Evolutionary conservation across 2,329 filamentous ascomycete species (phyloP), one percentile per base, ranked within the genome.

Genomic region (Aspergillus fischeri): DNA sequence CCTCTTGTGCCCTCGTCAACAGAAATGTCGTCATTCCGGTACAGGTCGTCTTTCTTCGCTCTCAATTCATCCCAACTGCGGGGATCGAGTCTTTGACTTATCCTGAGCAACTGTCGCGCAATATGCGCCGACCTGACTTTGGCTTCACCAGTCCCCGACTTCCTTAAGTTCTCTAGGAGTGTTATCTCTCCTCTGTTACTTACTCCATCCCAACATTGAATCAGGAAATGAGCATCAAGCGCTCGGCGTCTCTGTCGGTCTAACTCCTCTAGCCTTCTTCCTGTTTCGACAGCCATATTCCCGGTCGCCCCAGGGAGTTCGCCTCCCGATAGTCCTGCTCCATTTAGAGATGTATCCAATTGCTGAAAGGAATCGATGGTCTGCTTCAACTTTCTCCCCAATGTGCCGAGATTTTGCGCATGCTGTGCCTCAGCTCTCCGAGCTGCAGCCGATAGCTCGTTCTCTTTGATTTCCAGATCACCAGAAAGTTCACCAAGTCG

Each of bases 121-220:
- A 99, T 97, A 64, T 95, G 87, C 35, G 94, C 94, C 66, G 92
- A 97, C 58, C 92, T 86, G 49, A 99, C 91, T 73, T 96, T 97
- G 72, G 93, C 92, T 65, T 96, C 92, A 10, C 90, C 89, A 27
- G 89, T 89, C 1, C 91, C 91, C 63, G 92, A 89, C 62, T 90
- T 84, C 68, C 93, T 85, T 58, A 97, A 87, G 62, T 95, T 92
- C 73, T 97, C 91, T 50, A 99, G 77, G n/a, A 89, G 87, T 8
- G 89, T 88, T 55, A 97, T 81, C 65, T 94, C 87, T 3, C 94
- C 94, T 8, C 88, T 88, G 68, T 96, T 92, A 74, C 88, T 92
- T 65, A 99, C 91, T 69, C 97, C 93, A 44, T 91, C 86, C 93
- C 94, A 99, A 78, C 94, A 99, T 71, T 96, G 90, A 63, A 99